Percentiles rank a stretch among this genome's conserved stretches.
These are phyloP conservation scores for Colletotrichum cordylinicola DNA, from an alignment of 2,329 filamentous ascomycete genomes.

Conservation along the genomic window DNA sequence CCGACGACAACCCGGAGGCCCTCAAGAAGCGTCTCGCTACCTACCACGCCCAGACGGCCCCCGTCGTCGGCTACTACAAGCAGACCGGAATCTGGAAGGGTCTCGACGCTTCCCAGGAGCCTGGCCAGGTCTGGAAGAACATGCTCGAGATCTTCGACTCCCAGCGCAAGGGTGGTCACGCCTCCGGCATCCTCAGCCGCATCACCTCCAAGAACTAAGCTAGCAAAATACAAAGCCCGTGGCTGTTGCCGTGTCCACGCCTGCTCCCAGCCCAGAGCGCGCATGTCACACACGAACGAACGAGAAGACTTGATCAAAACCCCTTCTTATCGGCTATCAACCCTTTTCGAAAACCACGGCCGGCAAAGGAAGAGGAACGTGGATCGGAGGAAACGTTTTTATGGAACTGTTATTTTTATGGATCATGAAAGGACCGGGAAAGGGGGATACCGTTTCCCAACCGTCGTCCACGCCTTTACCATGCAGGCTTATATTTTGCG, in stretches of 20 bases:
- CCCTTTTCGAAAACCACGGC: background rate
- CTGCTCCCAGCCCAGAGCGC: background rate
- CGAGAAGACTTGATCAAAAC: background rate
- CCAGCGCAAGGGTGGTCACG: constrained; percentile 29
- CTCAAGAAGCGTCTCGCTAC: constrained; percentile 93
- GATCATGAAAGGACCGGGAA: constrained; percentile 19
- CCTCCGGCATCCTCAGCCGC: constrained; percentile 46
- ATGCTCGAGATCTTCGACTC: constrained; percentile 81
- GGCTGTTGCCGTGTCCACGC: background rate
- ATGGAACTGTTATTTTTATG: constrained; percentile 16
- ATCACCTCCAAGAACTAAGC: constrained; percentile 34
- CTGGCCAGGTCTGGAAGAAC: constrained; percentile 93
- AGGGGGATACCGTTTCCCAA: background rate
- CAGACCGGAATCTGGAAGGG: constrained; percentile 96
- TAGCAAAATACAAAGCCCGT: background rate
- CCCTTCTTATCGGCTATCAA: background rate
- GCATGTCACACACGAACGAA: background rate
- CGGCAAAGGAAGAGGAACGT: background rate
- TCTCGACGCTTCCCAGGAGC: constrained; percentile 95
- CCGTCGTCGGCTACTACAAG: constrained; percentile 96
- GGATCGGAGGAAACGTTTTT: constrained; percentile 15
- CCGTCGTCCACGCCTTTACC: background rate
- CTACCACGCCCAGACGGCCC: constrained; percentile 92
- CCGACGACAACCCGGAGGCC: constrained; percentile 95
- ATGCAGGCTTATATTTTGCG: constrained; percentile 8